Evolutionary conservation across 2,329 filamentous ascomycete species (phyloP).

Genomic region (Neophaeococcomyces mojaviensis): DNA sequence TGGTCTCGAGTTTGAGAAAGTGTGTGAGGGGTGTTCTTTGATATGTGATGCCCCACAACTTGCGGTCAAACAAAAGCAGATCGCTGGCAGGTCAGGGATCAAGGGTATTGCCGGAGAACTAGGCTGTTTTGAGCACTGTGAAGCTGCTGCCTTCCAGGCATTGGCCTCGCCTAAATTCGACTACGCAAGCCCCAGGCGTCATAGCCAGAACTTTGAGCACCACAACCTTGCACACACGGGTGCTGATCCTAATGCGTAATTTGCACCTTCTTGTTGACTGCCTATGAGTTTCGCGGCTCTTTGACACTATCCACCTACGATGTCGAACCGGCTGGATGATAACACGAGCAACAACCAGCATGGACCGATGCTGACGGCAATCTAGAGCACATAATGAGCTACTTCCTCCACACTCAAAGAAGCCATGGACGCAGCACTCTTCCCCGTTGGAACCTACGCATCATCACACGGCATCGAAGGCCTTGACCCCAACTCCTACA

Average conservation of each 20-base stretch:
- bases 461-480: constrained; percentile 21
- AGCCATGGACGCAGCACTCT: constrained; percentile 5
- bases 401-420: neutral
- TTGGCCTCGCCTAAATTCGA: neutral
- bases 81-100: neutral
- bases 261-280: neutral
- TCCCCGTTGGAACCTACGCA: constrained; percentile 12
- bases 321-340: neutral
- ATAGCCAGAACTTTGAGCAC: neutral
- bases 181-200: neutral
- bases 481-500: constrained; percentile 45
- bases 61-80: neutral
- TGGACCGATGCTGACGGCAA: neutral
- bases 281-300: neutral
- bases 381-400: neutral
- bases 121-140: neutral
- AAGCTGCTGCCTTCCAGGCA: neutral
- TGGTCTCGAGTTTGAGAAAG: neutral
- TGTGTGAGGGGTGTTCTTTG: constrained; percentile 1
- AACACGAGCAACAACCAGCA: too few relatives aligned
- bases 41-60: neutral
- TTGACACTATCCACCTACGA: neutral
- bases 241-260: neutral
- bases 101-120: neutral
- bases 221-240: neutral